Base-by-base conservation (phyloP, 2,329 filamentous ascomycete species). In the Macrophomina tecta region DNA sequence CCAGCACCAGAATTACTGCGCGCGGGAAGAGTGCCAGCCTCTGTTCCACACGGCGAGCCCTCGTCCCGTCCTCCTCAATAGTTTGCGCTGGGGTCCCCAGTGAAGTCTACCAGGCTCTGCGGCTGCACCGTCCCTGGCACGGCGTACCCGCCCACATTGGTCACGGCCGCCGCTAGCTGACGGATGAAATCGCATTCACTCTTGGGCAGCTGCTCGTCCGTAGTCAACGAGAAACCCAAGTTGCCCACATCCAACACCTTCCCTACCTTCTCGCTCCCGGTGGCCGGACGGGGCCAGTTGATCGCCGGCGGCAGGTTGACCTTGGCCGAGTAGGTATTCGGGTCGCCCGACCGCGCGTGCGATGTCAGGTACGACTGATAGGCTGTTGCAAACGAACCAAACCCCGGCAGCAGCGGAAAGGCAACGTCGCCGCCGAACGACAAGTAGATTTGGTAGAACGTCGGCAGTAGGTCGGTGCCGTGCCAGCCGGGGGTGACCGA, bases 331-430 rank as follows among this genome's bases (percentile, higher is more conserved):
- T 66, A 42, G 2, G 56, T 62, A 40, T 66, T 66, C 6, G 65
- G 65, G 38, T 66, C 28, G 32, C 65, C 65, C 6, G 48, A 40
- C 14, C 65, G 65, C 12, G 65, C 65, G 16, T 66, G 55, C 34
- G 65, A 66, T 14, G 65, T 66, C 48, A 66, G 40, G 55, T 66
- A 66, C 4, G 46, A 53, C 38, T 66, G 65, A 30, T 66, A 66
- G 1, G 55, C 34, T 7, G 58, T 42, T 1, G 65, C 56, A 7
- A 66, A 53, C 1, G 58, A 40, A 2, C 56, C 65, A 34, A 66
- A 66, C 5, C 55, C 55, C 2, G 65, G 56, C 5, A 66, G 38
- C 23, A 66, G 42, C 1, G 42, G 46, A n/a, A 53, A 46, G 1
- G 65, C 36, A 16, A 61, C 55, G 8, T 66, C 48, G 65, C 48